These are phyloP conservation scores for Infundibulicybe gibba DNA, from an alignment of 768 basidiomycete genomes.

Conservation along the genomic window DNA sequence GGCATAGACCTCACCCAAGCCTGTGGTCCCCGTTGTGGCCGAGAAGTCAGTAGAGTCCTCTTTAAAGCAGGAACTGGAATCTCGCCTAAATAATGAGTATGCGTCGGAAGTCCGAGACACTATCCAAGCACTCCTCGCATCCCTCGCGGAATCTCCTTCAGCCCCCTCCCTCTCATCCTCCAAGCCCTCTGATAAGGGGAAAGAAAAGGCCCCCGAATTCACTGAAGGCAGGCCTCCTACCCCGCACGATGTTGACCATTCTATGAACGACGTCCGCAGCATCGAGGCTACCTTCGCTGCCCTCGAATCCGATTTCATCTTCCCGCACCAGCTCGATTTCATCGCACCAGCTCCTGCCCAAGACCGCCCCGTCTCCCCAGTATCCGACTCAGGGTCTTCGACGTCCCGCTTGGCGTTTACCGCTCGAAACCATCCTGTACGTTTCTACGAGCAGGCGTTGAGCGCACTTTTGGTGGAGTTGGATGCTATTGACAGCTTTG, in stretches of 20 bases:
- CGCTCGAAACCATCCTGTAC: conserved; percentile 53
- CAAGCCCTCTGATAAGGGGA: conserved; percentile 35
- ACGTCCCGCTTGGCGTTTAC: conserved; percentile 51
- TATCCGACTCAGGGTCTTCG: conserved; percentile 10
- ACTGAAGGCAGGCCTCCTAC: too few species aligned
- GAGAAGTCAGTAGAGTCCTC: too few species aligned
- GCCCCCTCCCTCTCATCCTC: conserved; percentile 1
- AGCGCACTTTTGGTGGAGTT: conserved; percentile 50
- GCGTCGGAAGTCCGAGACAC: too few species aligned
- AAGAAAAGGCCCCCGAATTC: conserved; percentile 27
- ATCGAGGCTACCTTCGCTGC: conserved; percentile 38
- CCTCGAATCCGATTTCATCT: conserved; percentile 32
- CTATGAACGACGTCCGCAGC: conserved; percentile 30
- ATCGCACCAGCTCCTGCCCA: conserved; percentile 26
- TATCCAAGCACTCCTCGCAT: too few species aligned
- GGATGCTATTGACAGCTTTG: conserved; percentile 60
- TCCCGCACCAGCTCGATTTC: conserved; percentile 39
- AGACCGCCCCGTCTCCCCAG: conserved; percentile 11
- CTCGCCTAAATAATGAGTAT: too few species aligned
- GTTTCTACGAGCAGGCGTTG: conserved; percentile 59
- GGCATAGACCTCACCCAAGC: conserved; percentile 1
- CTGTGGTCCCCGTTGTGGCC: conserved; percentile 1
- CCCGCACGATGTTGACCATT: too few species aligned
- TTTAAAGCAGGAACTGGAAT: too few species aligned
- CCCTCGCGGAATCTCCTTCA: too few species aligned